These are phyloP conservation scores for Phlyctochytrium bullatum DNA, from an alignment of 192 early-diverging fungal genomes.

Conservation along the genomic window DNA sequence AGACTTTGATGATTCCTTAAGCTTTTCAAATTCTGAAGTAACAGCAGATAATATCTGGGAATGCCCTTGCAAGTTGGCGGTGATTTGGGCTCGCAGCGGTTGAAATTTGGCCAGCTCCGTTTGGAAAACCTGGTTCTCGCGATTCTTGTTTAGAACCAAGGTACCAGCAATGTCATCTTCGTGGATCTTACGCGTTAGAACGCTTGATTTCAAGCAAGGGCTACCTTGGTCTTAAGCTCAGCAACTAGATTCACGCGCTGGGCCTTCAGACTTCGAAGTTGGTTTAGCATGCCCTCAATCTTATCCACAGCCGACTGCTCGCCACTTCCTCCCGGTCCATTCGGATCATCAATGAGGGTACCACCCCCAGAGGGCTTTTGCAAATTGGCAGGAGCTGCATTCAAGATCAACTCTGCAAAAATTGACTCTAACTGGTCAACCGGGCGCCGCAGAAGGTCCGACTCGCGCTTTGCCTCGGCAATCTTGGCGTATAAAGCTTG, in stretches of 20 bases:
- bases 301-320: slow-evolving; percentile 61
- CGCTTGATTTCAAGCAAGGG: slow-evolving; percentile 3
- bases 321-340: slow-evolving; percentile 22
- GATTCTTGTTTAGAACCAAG: slow-evolving; percentile 76
- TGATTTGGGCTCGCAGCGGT: slow-evolving; percentile 71
- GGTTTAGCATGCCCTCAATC: slow-evolving; percentile 61
- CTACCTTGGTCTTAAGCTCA: slow-evolving; percentile 75
- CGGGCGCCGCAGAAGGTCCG: slow-evolving; percentile 40
- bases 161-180: slow-evolving; percentile 88
- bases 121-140: slow-evolving; percentile 84
- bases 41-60: slow-evolving; percentile 71
- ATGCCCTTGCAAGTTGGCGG: slow-evolving; percentile 71
- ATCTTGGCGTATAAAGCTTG: slow-evolving; percentile 27
- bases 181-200: slow-evolving; percentile 39
- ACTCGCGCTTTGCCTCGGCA: slow-evolving; percentile 26
- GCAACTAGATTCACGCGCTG: slow-evolving; percentile 66
- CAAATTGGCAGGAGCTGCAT: slow-evolving; percentile 33
- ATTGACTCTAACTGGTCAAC: slow-evolving; percentile 44
- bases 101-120: slow-evolving; percentile 90
- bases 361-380: slow-evolving; percentile 29
- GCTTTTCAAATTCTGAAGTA: slow-evolving; percentile 68
- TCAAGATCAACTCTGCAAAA: slow-evolving; percentile 44
- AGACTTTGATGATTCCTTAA: slow-evolving; percentile 31
- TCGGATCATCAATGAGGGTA: slow-evolving; percentile 61
- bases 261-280: slow-evolving; percentile 65